Evolutionary conservation across 2,329 filamentous ascomycete genomes (phyloP).

Genomic region (Aspergillus candidus): DNA sequence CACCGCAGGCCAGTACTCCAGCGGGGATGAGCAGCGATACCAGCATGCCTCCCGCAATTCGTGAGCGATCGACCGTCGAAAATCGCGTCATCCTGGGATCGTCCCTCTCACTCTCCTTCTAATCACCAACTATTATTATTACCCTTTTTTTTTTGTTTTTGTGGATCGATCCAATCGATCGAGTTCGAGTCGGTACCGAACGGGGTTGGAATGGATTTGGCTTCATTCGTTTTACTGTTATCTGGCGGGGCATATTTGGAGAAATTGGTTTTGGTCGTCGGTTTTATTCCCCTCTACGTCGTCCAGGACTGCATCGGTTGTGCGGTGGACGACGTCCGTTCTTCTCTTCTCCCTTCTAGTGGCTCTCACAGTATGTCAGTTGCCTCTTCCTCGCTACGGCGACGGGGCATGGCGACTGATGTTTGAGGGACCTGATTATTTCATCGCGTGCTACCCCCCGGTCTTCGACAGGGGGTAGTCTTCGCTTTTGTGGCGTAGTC

Average conservation of each 20-base stretch:
- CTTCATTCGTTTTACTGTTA: constrained; percentile 10
- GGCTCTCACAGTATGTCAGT: no score
- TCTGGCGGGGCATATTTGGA: constrained; percentile 12
- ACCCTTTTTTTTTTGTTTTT: no score
- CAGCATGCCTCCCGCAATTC: constrained; percentile 11
- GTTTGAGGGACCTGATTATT: no score
- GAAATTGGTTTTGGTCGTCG: constrained; percentile 13
- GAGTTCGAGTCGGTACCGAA: constrained; percentile 12
- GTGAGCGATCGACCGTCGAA: constrained; percentile 12
- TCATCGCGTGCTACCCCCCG: no score
- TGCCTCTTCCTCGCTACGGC: no score
- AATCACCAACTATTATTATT: no score
- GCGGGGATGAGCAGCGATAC: constrained; percentile 21
- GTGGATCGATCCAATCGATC: background rate
- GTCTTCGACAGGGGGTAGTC: no score
- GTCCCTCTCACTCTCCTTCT: no score
- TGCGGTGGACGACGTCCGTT: constrained; percentile 7
- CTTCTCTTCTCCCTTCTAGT: background rate
- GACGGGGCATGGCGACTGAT: no score
- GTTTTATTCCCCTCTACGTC: constrained; percentile 6
- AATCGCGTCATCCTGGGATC: constrained; percentile 2
- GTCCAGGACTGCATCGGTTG: constrained; percentile 5
- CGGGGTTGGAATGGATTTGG: constrained; percentile 12
- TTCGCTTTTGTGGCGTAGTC: no score
- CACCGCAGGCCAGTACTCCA: constrained; percentile 17